Evolutionary conservation across 768 basidiomycete genomes (phyloP), one percentile per base, ranked within the genome.

Genomic region (Suillus ampliporus): DNA sequence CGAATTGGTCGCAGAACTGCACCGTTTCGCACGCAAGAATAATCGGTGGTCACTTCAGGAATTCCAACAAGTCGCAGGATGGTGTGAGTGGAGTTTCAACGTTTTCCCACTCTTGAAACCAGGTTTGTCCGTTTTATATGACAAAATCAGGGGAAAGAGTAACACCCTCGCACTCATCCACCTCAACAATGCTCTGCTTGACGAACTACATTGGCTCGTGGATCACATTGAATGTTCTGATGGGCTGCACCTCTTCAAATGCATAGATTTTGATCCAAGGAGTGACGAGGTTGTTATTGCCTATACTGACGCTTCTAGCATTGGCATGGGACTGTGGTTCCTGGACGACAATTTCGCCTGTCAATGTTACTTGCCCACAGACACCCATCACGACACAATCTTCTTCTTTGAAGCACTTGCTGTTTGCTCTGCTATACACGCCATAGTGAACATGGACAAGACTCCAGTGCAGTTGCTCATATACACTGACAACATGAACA

Each of bases 31-130:
- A 31, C 6, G 37, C 17, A 31, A 4, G 15, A 15, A 10, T 41
- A 7, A 28, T 7, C 63, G 67, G 0, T 46, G 54, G 48, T 61
- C 40, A 14, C 66, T 77, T 0, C 48, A 58, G 0, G 44, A 69
- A 11, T 80, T 68, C 59, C 70, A 76, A 60, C 52, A 51, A 2
- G 57, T 82, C 0, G 71, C 72, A 0, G 80, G 82, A 0, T 81
- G 77, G 76, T n/a, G 74, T 19, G 81, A 82, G 52, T 82, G 80
- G 80, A 60, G 67, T 0, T 67, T 83, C 26, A 82, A 82, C 54
- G 72, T 76, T 26, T 79, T 67, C 53, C 80, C 79, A 0, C 66
- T 75, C 0, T 65, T 82, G 0, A 63, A 68, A 0, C 81, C 80
- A 0, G 67, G 61, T 1, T 67, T 83, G 0, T 72, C 62, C 19